Percentiles rank a stretch among this genome's conserved stretches.
phyloP scores from a whole-genome alignment of 495 filamentous ascomycete genomes.

The Evansstolkia leycettana region DNA sequence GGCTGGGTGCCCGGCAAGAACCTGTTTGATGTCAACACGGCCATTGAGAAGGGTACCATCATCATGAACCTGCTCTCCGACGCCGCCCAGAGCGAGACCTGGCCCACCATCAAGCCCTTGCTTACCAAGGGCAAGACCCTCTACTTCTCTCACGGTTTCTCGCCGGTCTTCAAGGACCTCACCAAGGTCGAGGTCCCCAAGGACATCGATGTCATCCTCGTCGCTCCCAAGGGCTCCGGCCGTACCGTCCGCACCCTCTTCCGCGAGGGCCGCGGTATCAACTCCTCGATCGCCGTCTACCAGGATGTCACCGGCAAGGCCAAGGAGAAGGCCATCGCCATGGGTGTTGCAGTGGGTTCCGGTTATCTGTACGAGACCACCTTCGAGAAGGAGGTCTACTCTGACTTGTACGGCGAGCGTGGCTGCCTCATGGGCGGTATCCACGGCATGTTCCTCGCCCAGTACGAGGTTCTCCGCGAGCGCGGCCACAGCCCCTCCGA shows the following conservation, averaged over 20 bases:
- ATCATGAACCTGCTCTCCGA: conserved; percentile 98
- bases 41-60: conserved; percentile 85
- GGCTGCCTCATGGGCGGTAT: conserved; percentile 99
- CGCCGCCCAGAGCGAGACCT: conserved; percentile 95
- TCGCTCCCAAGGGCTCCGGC: conserved; percentile 96
- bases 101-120: conserved; percentile 94
- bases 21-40: conserved; percentile 93
- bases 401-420: conserved; percentile 97
- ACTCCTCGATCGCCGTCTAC: conserved; percentile 96
- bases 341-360: conserved; percentile 90
- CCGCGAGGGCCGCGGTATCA: conserved; percentile 96
- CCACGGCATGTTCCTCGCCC: conserved; percentile 99
- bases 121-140: conserved; percentile 99
- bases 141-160: conserved; percentile 99
- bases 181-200: conserved; percentile 95
- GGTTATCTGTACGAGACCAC: conserved; percentile 99
- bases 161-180: conserved; percentile 97
- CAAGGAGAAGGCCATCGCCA: conserved; percentile 93
- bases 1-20: conserved; percentile 98
- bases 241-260: conserved; percentile 96
- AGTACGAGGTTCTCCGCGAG: conserved; percentile 99
- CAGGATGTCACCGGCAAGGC: conserved; percentile 97
- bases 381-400: conserved; percentile 99
- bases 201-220: conserved; percentile 97
- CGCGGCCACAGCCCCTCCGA: conserved; percentile 92